Conservation (phyloP, 306 rosid genomes). For the Pyrus pyrifolia region DNA sequence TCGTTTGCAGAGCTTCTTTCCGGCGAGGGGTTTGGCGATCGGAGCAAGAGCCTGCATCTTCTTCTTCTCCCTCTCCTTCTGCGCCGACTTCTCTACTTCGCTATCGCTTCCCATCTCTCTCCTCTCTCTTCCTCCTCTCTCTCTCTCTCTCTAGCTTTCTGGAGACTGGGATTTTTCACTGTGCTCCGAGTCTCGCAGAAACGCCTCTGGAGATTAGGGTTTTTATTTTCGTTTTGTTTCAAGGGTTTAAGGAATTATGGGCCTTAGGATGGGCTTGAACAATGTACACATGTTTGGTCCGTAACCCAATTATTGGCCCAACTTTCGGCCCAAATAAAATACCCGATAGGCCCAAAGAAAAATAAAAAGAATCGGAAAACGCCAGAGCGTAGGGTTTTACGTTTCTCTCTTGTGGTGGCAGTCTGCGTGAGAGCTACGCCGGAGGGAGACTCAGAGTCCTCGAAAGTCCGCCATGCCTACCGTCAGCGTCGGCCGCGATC, state of each 20-base stretch:
- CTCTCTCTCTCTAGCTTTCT: background rate
- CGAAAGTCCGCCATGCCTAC: conserved; percentile 61
- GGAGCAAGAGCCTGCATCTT: conserved; percentile 66
- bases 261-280: background rate
- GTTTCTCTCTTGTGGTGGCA: background rate
- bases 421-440: background rate
- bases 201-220: background rate
- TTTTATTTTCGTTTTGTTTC: background rate
- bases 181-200: background rate
- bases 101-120: conserved; percentile 72
- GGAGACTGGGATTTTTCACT: background rate
- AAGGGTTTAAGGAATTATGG: conserved; percentile 5
- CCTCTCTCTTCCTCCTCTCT: background rate
- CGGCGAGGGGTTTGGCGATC: conserved; percentile 91
- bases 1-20: conserved; percentile 85
- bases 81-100: conserved; percentile 60
- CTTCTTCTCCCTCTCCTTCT: conserved; percentile 79
- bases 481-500: conserved; percentile 81
- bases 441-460: background rate
- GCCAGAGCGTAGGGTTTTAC: background rate
- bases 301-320: background rate
- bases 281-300: background rate
- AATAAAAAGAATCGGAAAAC: background rate
- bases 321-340: background rate
- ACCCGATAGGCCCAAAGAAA: background rate